Conservation (phyloP, 2,329 filamentous ascomycete genomes). For the Allantophomopsis lycopodina region DNA sequence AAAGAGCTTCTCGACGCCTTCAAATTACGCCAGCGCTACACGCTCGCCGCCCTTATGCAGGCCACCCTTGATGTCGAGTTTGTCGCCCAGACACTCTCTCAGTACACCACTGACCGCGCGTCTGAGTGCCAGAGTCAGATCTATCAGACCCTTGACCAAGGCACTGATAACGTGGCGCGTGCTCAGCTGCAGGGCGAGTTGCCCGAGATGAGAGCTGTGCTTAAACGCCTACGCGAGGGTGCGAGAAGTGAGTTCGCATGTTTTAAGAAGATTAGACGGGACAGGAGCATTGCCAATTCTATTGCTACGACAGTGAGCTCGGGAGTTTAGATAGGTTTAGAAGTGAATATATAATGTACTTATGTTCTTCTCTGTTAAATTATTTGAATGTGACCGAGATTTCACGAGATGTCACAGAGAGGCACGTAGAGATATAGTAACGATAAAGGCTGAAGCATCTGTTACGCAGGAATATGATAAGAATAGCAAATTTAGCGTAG, state of each 20-base stretch:
- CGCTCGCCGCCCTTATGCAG: slow-evolving; percentile 79
- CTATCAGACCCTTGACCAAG: slow-evolving; percentile 78
- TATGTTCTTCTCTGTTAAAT: too few relatives aligned
- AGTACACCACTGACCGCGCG: slow-evolving; percentile 77
- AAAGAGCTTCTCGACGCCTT: slow-evolving; percentile 74
- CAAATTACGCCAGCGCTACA: slow-evolving; percentile 49
- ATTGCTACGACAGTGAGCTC: too few relatives aligned
- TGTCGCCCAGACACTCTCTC: slow-evolving; percentile 79
- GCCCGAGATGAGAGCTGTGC: slow-evolving; percentile 72
- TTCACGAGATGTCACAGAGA: too few relatives aligned
- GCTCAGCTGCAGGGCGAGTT: slow-evolving; percentile 72
- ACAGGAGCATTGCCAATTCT: too few relatives aligned
- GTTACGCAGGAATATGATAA: too few relatives aligned
- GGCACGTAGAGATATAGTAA: too few relatives aligned
- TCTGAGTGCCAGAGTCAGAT: slow-evolving; percentile 77
- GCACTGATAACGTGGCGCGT: slow-evolving; percentile 79
- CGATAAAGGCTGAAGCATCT: too few relatives aligned
- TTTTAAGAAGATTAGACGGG: slow-evolving; percentile 43
- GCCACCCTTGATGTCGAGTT: slow-evolving; percentile 97
- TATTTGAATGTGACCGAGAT: too few relatives aligned
- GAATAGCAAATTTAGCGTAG: too few relatives aligned
- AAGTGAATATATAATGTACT: too few relatives aligned
- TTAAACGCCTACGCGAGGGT: slow-evolving; percentile 73
- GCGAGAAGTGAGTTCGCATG: slow-evolving; percentile 82
- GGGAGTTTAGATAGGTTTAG: too few relatives aligned